Evolutionary conservation across 129 eudicot genomes (phyloP).

Genomic region (Flaveria sonorensis): DNA sequence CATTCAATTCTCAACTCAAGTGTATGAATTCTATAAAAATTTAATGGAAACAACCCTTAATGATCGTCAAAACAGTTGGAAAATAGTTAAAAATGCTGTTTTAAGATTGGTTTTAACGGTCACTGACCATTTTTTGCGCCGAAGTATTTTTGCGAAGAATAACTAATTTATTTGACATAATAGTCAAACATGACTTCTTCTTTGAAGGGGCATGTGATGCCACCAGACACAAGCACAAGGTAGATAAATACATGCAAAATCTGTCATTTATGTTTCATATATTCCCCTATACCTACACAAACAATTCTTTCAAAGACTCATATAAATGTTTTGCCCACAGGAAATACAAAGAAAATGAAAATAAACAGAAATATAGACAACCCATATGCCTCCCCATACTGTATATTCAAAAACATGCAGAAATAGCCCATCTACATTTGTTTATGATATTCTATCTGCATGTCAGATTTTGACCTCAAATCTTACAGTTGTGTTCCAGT

Average conservation of each 20-base stretch:
- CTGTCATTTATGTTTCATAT: slow-evolving; percentile 31
- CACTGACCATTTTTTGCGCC: too few relatives aligned
- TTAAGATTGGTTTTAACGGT: too few relatives aligned
- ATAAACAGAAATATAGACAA: slow-evolving; percentile 41
- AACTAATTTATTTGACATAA: neutral
- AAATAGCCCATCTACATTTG: slow-evolving; percentile 52
- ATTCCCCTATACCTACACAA: slow-evolving; percentile 31
- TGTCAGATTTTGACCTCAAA: slow-evolving; percentile 22
- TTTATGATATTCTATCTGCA: slow-evolving; percentile 40
- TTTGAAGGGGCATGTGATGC: slow-evolving; percentile 24
- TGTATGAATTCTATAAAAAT: neutral
- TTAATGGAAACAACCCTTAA: neutral
- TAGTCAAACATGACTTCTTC: neutral
- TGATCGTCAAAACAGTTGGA: neutral
- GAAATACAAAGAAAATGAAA: slow-evolving; percentile 27
- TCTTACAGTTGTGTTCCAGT: slow-evolving; percentile 37
- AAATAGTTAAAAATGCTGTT: too few relatives aligned
- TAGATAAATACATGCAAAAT: slow-evolving; percentile 41
- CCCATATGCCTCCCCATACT: slow-evolving; percentile 87
- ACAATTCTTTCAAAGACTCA: slow-evolving; percentile 20
- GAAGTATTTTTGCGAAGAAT: too few relatives aligned
- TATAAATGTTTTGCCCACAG: slow-evolving; percentile 32
- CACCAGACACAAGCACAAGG: slow-evolving; percentile 44
- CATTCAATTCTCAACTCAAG: neutral
- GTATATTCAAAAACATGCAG: slow-evolving; percentile 52